Evolutionary conservation across 768 basidiomycete species (phyloP).

Genomic region (Lentinus brumalis): DNA sequence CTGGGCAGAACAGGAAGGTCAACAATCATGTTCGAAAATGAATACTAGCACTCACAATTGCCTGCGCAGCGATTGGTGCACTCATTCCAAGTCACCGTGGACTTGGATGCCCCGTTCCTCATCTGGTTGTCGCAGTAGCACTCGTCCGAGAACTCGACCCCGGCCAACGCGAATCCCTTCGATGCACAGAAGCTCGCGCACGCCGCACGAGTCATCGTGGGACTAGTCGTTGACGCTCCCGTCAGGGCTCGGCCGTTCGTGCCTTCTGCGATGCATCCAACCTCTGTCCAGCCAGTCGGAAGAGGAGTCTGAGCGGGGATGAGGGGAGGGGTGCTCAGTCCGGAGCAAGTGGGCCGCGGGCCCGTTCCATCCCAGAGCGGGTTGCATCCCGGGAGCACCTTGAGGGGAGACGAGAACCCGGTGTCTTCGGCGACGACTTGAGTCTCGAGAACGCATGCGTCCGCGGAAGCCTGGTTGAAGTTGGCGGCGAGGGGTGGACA

Average conservation of each 20-base stretch:
- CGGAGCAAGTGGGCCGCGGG: slow-evolving; percentile 9
- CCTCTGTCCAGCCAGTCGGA: slow-evolving; percentile 21
- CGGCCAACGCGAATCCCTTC: slow-evolving; percentile 29
- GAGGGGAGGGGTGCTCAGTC: slow-evolving; percentile 18
- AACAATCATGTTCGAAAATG: not conserved
- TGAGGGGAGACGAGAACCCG: slow-evolving; percentile 16
- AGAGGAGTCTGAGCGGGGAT: slow-evolving; percentile 15
- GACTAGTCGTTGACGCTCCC: slow-evolving; percentile 19
- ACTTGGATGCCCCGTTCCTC: slow-evolving; percentile 23
- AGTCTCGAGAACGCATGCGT: slow-evolving; percentile 22
- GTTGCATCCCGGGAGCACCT: slow-evolving; percentile 28
- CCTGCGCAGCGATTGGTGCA: slow-evolving; percentile 25
- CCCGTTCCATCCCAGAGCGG: slow-evolving; percentile 17
- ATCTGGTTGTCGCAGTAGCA: slow-evolving; percentile 29
- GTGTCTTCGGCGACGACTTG: slow-evolving; percentile 21
- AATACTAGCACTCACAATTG: slow-evolving; percentile 12
- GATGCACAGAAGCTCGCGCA: slow-evolving; percentile 27
- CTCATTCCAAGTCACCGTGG: slow-evolving; percentile 15
- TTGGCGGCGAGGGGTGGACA: slow-evolving; percentile 25
- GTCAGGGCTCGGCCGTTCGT: slow-evolving; percentile 27
- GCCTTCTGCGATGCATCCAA: slow-evolving; percentile 30
- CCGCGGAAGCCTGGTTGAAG: slow-evolving; percentile 19
- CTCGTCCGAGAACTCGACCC: slow-evolving; percentile 31
- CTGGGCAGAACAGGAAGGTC: not conserved
- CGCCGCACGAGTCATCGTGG: slow-evolving; percentile 24